phyloP scores from a whole-genome alignment of 306 rosid genomes.

The Casuarina cunninghamiana region DNA sequence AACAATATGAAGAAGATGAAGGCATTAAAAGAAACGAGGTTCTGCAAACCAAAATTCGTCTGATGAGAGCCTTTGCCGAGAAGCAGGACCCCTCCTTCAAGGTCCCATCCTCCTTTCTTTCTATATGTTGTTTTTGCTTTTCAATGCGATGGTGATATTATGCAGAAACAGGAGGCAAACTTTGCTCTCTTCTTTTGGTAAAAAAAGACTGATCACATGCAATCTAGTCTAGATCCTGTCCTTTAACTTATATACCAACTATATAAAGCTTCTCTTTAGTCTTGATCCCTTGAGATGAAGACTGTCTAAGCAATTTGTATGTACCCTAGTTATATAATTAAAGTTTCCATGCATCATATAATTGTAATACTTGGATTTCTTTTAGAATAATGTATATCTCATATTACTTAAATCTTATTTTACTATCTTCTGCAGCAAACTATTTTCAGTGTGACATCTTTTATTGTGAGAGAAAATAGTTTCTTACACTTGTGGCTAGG shows the following conservation, averaged over 20 bases:
- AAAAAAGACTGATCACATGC: neutral
- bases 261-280: neutral
- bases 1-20: neutral
- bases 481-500: no score
- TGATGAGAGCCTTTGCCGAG: slow-evolving; percentile 29
- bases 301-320: no score
- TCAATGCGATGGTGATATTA: neutral
- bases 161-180: neutral
- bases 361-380: no score
- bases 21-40: slow-evolving; percentile 1
- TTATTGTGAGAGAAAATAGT: no score
- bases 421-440: no score
- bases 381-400: no score
- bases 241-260: neutral
- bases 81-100: slow-evolving; percentile 31
- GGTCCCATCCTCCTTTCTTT: neutral
- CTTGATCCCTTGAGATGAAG: neutral
- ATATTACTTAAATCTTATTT: no score
- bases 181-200: neutral
- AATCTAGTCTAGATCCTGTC: neutral
- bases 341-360: neutral
- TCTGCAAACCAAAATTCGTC: slow-evolving; percentile 15
- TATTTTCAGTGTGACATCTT: no score
- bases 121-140: neutral
- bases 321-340: no score